Evolutionary conservation across 768 basidiomycete species (phyloP), one percentile per base, ranked within the genome.

Genomic region (Coprinopsis marcescibilis): DNA sequence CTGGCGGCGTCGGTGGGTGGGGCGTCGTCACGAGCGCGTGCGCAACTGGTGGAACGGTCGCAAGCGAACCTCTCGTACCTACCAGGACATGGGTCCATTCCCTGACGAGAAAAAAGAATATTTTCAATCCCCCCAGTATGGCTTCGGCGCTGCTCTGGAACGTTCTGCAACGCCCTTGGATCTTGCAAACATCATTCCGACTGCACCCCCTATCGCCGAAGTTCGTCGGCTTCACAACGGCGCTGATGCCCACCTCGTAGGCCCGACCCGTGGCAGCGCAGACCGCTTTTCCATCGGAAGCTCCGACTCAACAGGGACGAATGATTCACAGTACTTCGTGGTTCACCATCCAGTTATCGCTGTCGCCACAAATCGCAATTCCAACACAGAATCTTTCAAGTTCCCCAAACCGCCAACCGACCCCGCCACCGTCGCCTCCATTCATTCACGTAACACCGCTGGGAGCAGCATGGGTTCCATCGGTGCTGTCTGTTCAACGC

Each of bases 111-210:
- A 48, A 30, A 23, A 41, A 14, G 13, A 11, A 6, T 20, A 17
- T 20, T 24, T 37, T 24, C 37, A 21, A 21, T 19, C 41, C 57
- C 66, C 2, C 39, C 70, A 79, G 40, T 81, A 80, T 60, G 81
- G 79, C 62, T 83, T 83, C 43, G 82, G 72, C n/a, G 81, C 81
- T n/a, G 75, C 71, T 14, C 69, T 72, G 54, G 77, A 79, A 41
- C 72, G 72, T 64, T 10, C 54, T 45, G 25, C 51, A 30, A 63
- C 57, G 29, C 60, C 45, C 20, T 54, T 51, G 29, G 53, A 32
- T 15, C 21, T 60, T 3, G 48, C 57, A 27, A 55, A 62, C 15
- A 51, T 51, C 30, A 51, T 65, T 7, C 76, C 72, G 11, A 61
- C 67, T 13, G 51, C 75, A 6, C 81, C 80, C 6, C 75, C 77